Percentiles rank a stretch among this genome's conserved stretches.
These are phyloP conservation scores for Rhododendron simsii DNA, from an alignment of 148 eudicot genomes.

Conservation along the genomic window DNA sequence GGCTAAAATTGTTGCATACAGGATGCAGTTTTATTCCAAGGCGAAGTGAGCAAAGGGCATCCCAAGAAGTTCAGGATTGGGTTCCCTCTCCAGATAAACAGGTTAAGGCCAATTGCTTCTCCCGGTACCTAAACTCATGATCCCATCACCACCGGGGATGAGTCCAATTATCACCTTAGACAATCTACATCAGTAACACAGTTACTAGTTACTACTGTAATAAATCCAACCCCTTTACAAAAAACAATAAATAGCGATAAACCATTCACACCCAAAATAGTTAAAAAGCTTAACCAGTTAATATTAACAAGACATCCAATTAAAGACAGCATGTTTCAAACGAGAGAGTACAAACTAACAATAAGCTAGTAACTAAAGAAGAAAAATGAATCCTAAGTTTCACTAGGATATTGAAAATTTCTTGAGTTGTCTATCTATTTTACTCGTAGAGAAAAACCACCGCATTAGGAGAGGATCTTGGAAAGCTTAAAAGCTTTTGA, in stretches of 20 bases:
- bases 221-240: not conserved
- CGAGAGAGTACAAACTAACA: not conserved
- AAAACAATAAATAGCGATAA: not conserved
- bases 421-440: not conserved
- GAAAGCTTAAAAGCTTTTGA: slow-evolving; percentile 2
- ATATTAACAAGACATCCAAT: not conserved
- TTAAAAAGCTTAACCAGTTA: not conserved
- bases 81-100: no score
- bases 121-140: no score
- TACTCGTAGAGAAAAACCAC: not conserved
- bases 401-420: not conserved
- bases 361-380: not conserved
- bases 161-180: no score
- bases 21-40: no score
- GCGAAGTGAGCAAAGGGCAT: no score
- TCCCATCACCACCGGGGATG: no score
- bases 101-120: no score
- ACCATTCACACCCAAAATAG: not conserved
- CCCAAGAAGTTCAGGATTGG: no score
- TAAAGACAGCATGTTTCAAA: not conserved
- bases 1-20: no score
- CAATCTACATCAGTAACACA: no score
- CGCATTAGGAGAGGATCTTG: not conserved
- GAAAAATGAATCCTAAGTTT: not conserved
- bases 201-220: no score